Conservation (phyloP, 1,284 basidiomycete genomes). For the Bondarzewia mesenterica region DNA sequence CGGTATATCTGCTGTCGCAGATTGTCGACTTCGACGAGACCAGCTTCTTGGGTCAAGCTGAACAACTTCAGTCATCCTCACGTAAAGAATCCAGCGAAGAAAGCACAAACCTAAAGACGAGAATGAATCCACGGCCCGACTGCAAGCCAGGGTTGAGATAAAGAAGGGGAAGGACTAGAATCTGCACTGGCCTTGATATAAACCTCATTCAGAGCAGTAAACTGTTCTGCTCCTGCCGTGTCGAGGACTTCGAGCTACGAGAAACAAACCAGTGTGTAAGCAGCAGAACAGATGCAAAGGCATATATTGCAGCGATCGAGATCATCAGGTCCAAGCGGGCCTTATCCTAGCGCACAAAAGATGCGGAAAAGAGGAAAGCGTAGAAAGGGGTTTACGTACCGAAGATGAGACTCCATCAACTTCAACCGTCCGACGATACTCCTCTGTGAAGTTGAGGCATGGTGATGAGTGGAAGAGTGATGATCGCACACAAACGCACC, state of each 20-base stretch:
- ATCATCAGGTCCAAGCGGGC: no score
- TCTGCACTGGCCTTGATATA: slow-evolving; percentile 57
- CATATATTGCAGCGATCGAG: no score
- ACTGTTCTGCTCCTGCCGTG: slow-evolving; percentile 87
- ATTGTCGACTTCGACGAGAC: slow-evolving; percentile 68
- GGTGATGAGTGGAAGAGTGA: slow-evolving; percentile 11
- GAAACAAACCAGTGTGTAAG: no score
- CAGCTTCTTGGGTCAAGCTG: slow-evolving; percentile 73
- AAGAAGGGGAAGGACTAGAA: neutral
- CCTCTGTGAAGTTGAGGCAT: slow-evolving; percentile 33
- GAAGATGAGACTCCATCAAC: slow-evolving; percentile 27
- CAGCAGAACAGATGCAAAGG: no score
- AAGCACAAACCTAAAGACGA: slow-evolving; percentile 66
- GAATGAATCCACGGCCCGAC: slow-evolving; percentile 70
- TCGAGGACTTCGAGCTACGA: slow-evolving; percentile 84
- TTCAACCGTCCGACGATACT: slow-evolving; percentile 52
- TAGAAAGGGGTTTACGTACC: slow-evolving; percentile 4
- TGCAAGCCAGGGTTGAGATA: slow-evolving; percentile 19
- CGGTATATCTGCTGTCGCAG: slow-evolving; percentile 76
- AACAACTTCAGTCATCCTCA: no score
- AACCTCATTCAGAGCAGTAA: slow-evolving; percentile 69
- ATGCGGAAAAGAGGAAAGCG: neutral
- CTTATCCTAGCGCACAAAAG: no score
- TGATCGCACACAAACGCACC: slow-evolving; percentile 29
- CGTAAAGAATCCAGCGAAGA: no score